phyloP scores from a whole-genome alignment of 2,329 filamentous ascomycete genomes.

The Periconia macrospinosa region DNA sequence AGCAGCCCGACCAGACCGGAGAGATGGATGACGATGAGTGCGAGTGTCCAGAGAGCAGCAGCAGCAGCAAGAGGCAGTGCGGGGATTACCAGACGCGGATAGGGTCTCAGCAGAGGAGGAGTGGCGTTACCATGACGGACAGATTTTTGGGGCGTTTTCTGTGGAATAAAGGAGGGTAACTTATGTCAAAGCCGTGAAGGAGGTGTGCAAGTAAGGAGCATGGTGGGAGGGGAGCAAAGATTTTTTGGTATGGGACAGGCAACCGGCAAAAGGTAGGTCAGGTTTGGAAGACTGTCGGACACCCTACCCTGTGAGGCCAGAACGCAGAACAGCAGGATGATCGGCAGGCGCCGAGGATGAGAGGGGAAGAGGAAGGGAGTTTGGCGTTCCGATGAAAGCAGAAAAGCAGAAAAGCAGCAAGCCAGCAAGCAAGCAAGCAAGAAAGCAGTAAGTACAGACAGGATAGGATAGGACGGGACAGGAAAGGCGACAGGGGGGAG shows the following conservation, averaged over 20 bases:
- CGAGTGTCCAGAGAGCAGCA: slow-evolving; percentile 8
- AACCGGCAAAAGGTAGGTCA: slow-evolving; percentile 1
- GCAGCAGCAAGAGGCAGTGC: neutral
- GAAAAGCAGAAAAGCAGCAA: neutral
- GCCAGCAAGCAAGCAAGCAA: neutral
- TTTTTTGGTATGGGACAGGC: slow-evolving; percentile 14
- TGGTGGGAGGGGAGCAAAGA: slow-evolving; percentile 14
- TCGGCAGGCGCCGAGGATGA: slow-evolving; percentile 20
- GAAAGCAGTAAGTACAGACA: neutral
- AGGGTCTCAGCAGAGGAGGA: slow-evolving; percentile 15
- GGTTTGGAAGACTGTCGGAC: slow-evolving; percentile 7
- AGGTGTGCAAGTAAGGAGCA: slow-evolving; percentile 13
- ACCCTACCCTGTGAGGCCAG: slow-evolving; percentile 24
- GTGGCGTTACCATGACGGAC: slow-evolving; percentile 24
- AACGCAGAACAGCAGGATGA: slow-evolving; percentile 22
- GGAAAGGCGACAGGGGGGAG: neutral
- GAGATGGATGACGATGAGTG: slow-evolving; percentile 3
- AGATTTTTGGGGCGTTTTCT: slow-evolving; percentile 9
- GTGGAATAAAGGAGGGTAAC: no score
- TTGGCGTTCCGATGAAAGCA: neutral
- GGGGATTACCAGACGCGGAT: neutral
- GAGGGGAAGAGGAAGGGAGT: slow-evolving; percentile 2
- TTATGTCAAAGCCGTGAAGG: slow-evolving; percentile 5
- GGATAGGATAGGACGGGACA: neutral
- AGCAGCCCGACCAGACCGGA: neutral